Conservation (phyloP, 495 filamentous ascomycete species). For the Tuber calosporum region DNA sequence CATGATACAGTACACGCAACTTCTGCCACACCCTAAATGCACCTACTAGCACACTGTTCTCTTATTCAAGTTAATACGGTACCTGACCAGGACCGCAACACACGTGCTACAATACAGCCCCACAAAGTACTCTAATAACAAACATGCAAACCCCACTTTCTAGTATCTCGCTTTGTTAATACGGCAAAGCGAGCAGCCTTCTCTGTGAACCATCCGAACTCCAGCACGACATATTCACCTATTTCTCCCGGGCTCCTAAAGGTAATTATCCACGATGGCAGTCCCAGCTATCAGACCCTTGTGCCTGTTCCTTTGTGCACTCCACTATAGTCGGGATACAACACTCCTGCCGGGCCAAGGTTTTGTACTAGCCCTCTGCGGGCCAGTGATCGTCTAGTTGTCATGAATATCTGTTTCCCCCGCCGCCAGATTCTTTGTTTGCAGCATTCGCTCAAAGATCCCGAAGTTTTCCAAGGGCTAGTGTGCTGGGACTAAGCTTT, state of each 20-base stretch:
- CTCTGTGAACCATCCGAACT: background rate
- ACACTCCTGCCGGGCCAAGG: constrained; percentile 48
- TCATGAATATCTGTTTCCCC: constrained; percentile 39
- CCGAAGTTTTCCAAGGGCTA: constrained; percentile 52
- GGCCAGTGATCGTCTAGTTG: constrained; percentile 49
- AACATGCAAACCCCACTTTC: background rate
- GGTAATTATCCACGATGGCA: constrained; percentile 41
- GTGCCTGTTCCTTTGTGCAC: constrained; percentile 49
- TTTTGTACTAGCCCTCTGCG: constrained; percentile 46
- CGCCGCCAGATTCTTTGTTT: constrained; percentile 55
- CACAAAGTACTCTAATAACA: background rate
- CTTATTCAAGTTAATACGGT: background rate
- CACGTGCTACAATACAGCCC: background rate
- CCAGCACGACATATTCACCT: background rate
- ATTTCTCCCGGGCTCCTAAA: constrained; percentile 2
- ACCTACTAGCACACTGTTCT: no score
- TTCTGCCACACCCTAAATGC: no score
- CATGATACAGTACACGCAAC: no score
- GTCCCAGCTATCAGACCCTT: constrained; percentile 45
- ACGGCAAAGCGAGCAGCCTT: background rate
- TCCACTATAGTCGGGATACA: constrained; percentile 48
- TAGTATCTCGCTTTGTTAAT: background rate
- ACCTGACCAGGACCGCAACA: background rate
- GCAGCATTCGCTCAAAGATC: constrained; percentile 53
- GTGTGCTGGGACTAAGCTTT: constrained; percentile 55